Evolutionary conservation across 768 basidiomycete species (phyloP).

Genomic region (Macrocybe gigantea): DNA sequence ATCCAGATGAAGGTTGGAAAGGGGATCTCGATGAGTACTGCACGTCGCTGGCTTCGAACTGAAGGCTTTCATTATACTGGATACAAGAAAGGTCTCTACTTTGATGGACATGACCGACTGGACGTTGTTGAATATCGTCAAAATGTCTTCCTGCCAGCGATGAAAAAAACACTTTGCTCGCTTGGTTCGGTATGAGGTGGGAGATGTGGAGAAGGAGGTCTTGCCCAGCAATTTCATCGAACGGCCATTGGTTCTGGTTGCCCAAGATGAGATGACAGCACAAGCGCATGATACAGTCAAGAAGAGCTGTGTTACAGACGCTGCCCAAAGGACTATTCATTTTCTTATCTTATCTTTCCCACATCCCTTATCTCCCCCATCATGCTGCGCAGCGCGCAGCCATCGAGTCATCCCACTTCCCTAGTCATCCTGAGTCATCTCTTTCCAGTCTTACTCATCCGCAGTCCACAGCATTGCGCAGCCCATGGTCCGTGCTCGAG

Average conservation of each 20-base stretch:
- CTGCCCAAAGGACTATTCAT: too few species aligned
- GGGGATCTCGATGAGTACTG: constrained; percentile 16
- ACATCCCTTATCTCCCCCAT: too few species aligned
- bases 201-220: constrained; percentile 10
- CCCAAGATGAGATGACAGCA: constrained; percentile 32
- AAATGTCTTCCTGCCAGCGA: constrained; percentile 20
- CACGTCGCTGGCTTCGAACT: constrained; percentile 8
- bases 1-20: constrained; percentile 6
- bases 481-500: too few species aligned
- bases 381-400: too few species aligned
- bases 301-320: too few species aligned
- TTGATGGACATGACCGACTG: constrained; percentile 26
- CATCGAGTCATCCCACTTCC: too few species aligned
- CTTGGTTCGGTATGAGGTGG: constrained; percentile 10
- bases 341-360: too few species aligned
- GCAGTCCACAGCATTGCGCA: too few species aligned
- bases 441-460: too few species aligned
- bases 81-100: constrained; percentile 26
- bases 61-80: constrained; percentile 18
- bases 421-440: too few species aligned
- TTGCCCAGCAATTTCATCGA: constrained; percentile 13
- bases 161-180: constrained; percentile 12
- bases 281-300: constrained; percentile 29
- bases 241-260: constrained; percentile 17
- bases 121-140: constrained; percentile 28